These are phyloP conservation scores for Oidium heveae DNA, from an alignment of 2,329 filamentous ascomycete species.

Conservation along the genomic window DNA sequence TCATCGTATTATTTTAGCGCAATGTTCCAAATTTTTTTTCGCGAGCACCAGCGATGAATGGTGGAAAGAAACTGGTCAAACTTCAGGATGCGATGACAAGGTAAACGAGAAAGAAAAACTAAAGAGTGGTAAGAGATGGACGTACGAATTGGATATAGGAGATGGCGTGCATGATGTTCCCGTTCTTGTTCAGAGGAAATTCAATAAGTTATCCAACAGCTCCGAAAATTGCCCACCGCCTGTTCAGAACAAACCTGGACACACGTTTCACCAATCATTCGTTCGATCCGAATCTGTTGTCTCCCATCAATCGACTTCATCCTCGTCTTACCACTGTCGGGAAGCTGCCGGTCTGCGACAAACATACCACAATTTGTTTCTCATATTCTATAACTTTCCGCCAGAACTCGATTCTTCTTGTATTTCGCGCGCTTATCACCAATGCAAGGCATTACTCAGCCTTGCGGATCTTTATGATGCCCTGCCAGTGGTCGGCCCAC, in stretches of 20 bases:
- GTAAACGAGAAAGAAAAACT: constrained; percentile 25
- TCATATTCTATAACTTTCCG: constrained; percentile 84
- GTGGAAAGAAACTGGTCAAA: constrained; percentile 19
- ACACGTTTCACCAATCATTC: constrained; percentile 40
- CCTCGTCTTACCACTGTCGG: constrained; percentile 22
- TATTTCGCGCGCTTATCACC: constrained; percentile 76
- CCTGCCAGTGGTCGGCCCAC: constrained; percentile 60
- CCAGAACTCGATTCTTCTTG: constrained; percentile 63
- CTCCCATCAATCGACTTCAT: constrained; percentile 24
- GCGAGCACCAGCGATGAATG: constrained; percentile 61
- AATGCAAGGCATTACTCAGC: constrained; percentile 72
- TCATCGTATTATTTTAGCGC: constrained; percentile 63
- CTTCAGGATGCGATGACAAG: not conserved
- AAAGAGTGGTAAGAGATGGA: constrained; percentile 38
- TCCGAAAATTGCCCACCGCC: constrained; percentile 18
- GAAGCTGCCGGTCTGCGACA: constrained; percentile 54
- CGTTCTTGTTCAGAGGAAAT: constrained; percentile 65
- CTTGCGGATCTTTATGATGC: constrained; percentile 93
- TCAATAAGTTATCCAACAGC: constrained; percentile 4
- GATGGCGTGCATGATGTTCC: constrained; percentile 51
- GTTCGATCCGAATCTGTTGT: constrained; percentile 77
- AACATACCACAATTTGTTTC: constrained; percentile 88
- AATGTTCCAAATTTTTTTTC: constrained; percentile 87
- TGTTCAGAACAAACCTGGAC: constrained; percentile 32
- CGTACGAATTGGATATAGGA: constrained; percentile 66